Base-by-base conservation (phyloP, 768 basidiomycete genomes). In the Suillus hirtellus region DNA sequence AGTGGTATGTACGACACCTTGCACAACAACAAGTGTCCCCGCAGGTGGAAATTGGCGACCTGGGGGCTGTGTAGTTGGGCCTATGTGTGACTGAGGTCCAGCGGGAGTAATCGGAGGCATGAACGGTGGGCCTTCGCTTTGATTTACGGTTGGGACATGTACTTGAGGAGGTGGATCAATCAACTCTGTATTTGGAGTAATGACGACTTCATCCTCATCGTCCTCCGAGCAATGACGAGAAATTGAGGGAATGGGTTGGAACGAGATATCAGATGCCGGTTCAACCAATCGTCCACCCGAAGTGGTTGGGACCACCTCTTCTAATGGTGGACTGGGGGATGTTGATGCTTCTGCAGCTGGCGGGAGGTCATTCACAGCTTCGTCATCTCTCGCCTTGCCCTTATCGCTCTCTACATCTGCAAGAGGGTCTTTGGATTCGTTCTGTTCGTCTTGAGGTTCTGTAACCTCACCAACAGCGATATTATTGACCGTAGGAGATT, bases 1-100 rank as follows among this genome's bases (percentile, higher is more conserved):
- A 4, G 88, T 87, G 0, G 90, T 91, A 65, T 92, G 89, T 1
- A 92, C 90, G 46, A 92, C 89, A 56, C 90, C 90, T 74, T 93
- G 90, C 0, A 93, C 90, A 42, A 93, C 89, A 31, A 93, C 90
- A 3, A 93, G 81, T 2, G 90, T 91, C 15, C 90, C 89, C 0
- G 89, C 86, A 0, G 89, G 86, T 42, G 89, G 89, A 70, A 90
- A 90, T 61, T 82, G 81, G 24, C 84, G 77, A n/a, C 67, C 46
- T 21, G 61, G 53, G 31, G 55, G 44, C 58, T 75, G 24, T 62
- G 47, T 14, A 67, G 69, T 35, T 73, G 69, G 38, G 72, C 58
- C 42, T 69, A 62, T 58, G 71, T 64, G 68, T 53, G 73, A 52
- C 55, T 65, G 63, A 17, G 61, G 63, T 37, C 56, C 40, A 42